phyloP scores from a whole-genome alignment of 768 basidiomycete genomes.

The Chalciporus chontae region DNA sequence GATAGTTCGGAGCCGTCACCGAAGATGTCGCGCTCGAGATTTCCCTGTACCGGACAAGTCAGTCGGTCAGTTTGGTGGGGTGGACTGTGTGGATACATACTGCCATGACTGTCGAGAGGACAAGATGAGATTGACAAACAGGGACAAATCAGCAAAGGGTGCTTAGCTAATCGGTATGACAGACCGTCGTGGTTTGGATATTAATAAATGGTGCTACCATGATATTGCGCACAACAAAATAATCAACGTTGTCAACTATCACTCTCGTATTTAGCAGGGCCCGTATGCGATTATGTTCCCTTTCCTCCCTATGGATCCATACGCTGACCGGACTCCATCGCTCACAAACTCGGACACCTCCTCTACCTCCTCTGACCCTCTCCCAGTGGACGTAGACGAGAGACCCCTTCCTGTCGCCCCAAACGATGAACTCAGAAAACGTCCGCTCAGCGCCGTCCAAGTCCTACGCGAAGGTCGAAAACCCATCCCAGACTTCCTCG shows the following conservation, averaged over 20 bases:
- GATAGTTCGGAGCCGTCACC: conserved; percentile 86
- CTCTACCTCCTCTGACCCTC: conserved; percentile 16
- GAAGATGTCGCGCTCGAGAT: conserved; percentile 70
- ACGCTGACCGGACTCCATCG: conserved; percentile 24
- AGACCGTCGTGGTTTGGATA: not conserved
- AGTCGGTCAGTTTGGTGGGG: not conserved
- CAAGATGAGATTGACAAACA: not conserved
- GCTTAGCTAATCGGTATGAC: not conserved
- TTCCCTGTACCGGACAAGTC: not conserved
- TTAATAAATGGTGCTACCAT: too few relatives aligned
- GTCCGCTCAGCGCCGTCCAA: not conserved
- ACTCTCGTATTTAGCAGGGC: too few relatives aligned
- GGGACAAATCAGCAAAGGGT: conserved; percentile 12
- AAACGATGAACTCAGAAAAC: not conserved
- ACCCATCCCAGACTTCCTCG: not conserved
- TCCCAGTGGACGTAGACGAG: conserved; percentile 8
- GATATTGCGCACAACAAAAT: too few relatives aligned
- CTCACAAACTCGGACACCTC: conserved; percentile 27
- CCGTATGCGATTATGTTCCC: conserved; percentile 7
- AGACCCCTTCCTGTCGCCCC: conserved; percentile 22
- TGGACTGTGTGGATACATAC: too few relatives aligned
- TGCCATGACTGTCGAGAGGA: conserved; percentile 6
- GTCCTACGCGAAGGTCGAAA: not conserved
- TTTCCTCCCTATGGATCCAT: conserved; percentile 23
- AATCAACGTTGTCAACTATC: too few relatives aligned